Evolutionary conservation across 108 stramenopile genomes (phyloP), one percentile per base, ranked within the genome.

Genomic region (Cyclotella kingstonii): DNA sequence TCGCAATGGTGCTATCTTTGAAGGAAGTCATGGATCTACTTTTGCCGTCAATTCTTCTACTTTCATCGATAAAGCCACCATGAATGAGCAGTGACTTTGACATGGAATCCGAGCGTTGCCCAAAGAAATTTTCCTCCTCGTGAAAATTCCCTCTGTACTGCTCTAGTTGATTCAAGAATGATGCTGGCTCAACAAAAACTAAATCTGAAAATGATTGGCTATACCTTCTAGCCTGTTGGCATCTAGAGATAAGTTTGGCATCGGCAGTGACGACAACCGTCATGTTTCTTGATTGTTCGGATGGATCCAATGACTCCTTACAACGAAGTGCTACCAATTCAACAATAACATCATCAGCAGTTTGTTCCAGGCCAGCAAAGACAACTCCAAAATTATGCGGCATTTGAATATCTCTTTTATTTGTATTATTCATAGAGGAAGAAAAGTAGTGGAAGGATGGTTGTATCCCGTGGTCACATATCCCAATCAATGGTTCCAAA

Each of bases 261-360:
- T 88, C 87, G 12, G 80, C 84, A 2, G 87, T 88, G 14, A 88
- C 78, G 2, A 88, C 74, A 11, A 85, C 59, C 11, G 77, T 74
- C 23, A 53, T 68, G 19, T 72, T 67, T 31, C 65, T 54, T 27
- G 21, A 18, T 39, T 40, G 53, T 22, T 43, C 26, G 9, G 35
- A 31, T 5, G n/a, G n/a, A n/a, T n/a, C n/a, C n/a, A n/a, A n/a
- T 29, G 29, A 26, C 22, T 5, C 58, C 52, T n/a, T n/a, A 19
- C 73, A 75, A 30, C 73, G 73, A 25, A 62, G 31, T 9, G 54
- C 39, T 1, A 75, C 73, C 12, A 75, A 39, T 22, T 68, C 67
- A 23, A 84, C 87, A 41, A 88, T 81, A n/a, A 88, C 76, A 73
- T 88, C 87, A 63, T 88, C 87, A 0, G 87, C 87, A 0, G 82